Evolutionary conservation across 192 early-diverging fungal genomes (phyloP), one percentile per base, ranked within the genome.

Genomic region (Podila verticillata): DNA sequence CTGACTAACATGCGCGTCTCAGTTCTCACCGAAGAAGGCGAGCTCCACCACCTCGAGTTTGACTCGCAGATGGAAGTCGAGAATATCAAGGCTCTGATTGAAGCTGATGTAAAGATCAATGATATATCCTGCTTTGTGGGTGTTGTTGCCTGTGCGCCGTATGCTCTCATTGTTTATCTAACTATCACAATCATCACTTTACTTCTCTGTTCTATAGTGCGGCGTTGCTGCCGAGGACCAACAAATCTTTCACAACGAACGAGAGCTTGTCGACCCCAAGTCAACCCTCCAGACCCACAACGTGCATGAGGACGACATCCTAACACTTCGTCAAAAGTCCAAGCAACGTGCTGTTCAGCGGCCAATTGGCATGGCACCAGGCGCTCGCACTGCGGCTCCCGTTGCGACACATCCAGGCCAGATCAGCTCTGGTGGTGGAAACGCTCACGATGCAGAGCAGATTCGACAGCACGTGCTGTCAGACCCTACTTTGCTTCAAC

Each of bases 61-160:
- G 91, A 92, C 77, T 86, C 88, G 9, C 89, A 91, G 74, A 93
- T 94, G 88, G 89, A 89, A 54, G 80, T 94, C 35, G 91, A 92
- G 72, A 91, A 93, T 81, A 84, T 97, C 34, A 87, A 89, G 65
- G 96, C 94, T 24, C 85, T 98, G 34, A 85, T 95, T 24, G 95
- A 97, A 82, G 89, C 85, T n/a, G 94, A 96, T 80, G 89, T 91
- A 86, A 72, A 36, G 19, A 54, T 22, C 8, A 54, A 24, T 3
- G 17, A 44, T 44, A 10, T 44, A 17, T 44, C 39, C 17, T 44
- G 12, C 12, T 44, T 44, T 44, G 13, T 44, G 39, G 12, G 17
- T 44, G 13, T 13, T 15, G 1, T 10, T 44, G 39, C 17, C 13
- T 3, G 17, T 44, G 39, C 10, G 39, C 13, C 39, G 15, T 17